A percentile compares a stretch with the other conserved stretches of the same genome.
phyloP scores from a whole-genome alignment of 495 filamentous ascomycete genomes.

The Aspergillus steynii region DNA sequence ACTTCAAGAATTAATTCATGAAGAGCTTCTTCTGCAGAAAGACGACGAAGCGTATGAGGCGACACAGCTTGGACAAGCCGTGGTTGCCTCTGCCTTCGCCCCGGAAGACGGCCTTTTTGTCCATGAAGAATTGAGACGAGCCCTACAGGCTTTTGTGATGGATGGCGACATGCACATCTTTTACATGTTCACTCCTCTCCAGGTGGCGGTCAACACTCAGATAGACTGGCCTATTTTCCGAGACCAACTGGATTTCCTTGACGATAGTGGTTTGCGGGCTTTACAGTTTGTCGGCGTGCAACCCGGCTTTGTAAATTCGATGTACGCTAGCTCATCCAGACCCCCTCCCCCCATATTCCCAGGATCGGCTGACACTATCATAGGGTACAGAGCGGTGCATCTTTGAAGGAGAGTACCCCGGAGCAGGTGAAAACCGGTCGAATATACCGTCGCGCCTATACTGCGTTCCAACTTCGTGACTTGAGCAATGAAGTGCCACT shows the following conservation, averaged over 20 bases:
- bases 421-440: conserved; percentile 60
- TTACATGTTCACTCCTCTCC: conserved; percentile 77
- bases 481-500: conserved; percentile 79
- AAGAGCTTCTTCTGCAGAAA: conserved; percentile 32
- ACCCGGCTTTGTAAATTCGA: conserved; percentile 67
- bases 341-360: not conserved
- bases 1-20: conserved; percentile 51
- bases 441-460: conserved; percentile 76
- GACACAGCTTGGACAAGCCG: conserved; percentile 68
- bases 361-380: conserved; percentile 26
- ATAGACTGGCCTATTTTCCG: conserved; percentile 77
- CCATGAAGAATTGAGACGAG: conserved; percentile 65
- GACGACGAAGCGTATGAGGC: conserved; percentile 58
- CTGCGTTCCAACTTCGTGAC: conserved; percentile 78
- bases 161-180: conserved; percentile 84
- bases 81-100: conserved; percentile 70
- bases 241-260: conserved; percentile 66
- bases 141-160: conserved; percentile 75
- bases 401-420: conserved; percentile 61
- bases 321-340: conserved; percentile 46
- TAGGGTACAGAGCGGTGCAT: conserved; percentile 68
- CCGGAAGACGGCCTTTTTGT: conserved; percentile 79
- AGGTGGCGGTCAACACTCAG: conserved; percentile 42
- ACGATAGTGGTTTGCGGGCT: conserved; percentile 70
- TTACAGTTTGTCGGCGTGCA: conserved; percentile 69